Base-by-base conservation (phyloP, 1,284 basidiomycete genomes). In the Leccinum pallidistipes region DNA sequence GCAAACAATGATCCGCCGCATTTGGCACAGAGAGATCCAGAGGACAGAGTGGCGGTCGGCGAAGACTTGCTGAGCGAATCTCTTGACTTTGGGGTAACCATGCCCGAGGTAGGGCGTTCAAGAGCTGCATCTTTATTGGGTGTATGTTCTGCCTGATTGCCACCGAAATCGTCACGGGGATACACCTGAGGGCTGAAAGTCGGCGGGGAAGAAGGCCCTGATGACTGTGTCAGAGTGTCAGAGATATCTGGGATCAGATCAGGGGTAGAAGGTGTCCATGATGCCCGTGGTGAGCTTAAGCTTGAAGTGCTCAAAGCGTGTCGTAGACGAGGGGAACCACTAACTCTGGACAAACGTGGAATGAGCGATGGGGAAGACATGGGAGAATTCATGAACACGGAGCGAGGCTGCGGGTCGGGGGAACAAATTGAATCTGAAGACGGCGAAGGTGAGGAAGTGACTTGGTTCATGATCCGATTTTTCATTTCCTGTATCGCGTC, bases 401-500 rank as follows among this genome's bases (percentile, higher is more conserved):
- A 59, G 12, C 55, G 58, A 14, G 64, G 59, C 24, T 57, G 55
- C n/a, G 49, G 57, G 55, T 16, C 58, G 59, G 58, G 63, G 16
- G 67, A 67, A 55, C 62, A 62, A 61, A 32, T 64, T 18, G 67
- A 56, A 40, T 68, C 63, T 40, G 69, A 54, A 3, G 68, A 62
- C 14, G 70, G 72, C 34, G 66, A 63, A 18, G 74, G 70, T 16
- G 77, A 77, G 8, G 70, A 65, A 18, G 71, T 66, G 5, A 67
- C 70, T 43, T 66, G 67, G 60, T 77, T 79, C 60, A 86, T 72
- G 68, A 87, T 84, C 32, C 85, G 76, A 64, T 76, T 79, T 73
- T 87, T 89, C 84, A 88, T 86, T 66, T 86, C 83, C 68, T 86
- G 82, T 53, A 87, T 77, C 4, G 85, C 84, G 14, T 85, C 83